phyloP scores from a whole-genome alignment of 148 eudicot genomes.

The Rhododendron ferrugineum region DNA sequence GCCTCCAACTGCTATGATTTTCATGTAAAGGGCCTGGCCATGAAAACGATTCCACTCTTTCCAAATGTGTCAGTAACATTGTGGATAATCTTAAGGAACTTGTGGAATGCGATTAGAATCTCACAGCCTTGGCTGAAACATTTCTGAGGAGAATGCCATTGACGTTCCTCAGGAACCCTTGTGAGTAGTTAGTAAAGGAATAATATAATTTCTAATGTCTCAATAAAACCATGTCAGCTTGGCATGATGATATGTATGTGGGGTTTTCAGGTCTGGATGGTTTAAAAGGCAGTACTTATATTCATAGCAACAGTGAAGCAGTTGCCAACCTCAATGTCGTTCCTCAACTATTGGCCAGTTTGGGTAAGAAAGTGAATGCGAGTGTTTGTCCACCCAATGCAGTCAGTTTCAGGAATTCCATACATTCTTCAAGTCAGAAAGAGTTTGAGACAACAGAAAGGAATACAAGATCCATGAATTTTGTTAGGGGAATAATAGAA shows the following conservation, averaged over 20 bases:
- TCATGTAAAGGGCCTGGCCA: neutral
- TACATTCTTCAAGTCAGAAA: constrained; percentile 50
- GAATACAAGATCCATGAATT: constrained; percentile 23
- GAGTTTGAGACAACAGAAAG: constrained; percentile 27
- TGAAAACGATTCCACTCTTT: neutral
- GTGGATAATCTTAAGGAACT: neutral
- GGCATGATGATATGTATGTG: neutral
- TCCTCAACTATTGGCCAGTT: constrained; percentile 15
- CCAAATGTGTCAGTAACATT: neutral
- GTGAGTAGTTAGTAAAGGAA: neutral
- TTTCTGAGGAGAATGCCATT: neutral
- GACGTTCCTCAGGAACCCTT: neutral
- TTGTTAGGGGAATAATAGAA: constrained; percentile 16
- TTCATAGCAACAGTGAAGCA: constrained; percentile 2
- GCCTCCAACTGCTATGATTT: neutral
- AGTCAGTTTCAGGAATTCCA: constrained; percentile 27
- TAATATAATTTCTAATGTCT: neutral
- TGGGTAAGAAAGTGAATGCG: constrained; percentile 14
- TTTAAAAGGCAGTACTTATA: neutral
- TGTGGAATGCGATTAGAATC: neutral
- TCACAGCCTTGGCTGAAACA: neutral
- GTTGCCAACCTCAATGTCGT: neutral
- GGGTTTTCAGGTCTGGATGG: constrained; percentile 21
- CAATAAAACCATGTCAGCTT: neutral
- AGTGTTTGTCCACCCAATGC: constrained; percentile 13